phyloP scores from a whole-genome alignment of 495 filamentous ascomycete species.

The Penicillium mononematosum region DNA sequence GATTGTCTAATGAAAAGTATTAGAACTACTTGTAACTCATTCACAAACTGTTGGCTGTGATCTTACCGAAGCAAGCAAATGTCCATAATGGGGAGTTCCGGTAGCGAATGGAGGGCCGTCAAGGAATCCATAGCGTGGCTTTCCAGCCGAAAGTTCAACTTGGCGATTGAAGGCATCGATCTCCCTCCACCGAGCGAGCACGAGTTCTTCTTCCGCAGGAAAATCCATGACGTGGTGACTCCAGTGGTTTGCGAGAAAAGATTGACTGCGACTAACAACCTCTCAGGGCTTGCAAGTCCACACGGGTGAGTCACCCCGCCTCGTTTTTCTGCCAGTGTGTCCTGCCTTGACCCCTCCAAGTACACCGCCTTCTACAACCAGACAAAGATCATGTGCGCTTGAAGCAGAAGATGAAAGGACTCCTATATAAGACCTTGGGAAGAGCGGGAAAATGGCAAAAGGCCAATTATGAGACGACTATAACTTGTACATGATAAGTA shows the following conservation, averaged over 20 bases:
- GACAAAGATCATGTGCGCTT: background rate
- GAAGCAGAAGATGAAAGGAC: background rate
- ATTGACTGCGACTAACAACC: constrained; percentile 2
- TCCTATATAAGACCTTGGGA: background rate
- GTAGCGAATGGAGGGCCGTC: constrained; percentile 65
- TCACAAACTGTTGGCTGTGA: too few relatives aligned
- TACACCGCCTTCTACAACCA: constrained; percentile 17
- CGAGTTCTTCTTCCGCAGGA: constrained; percentile 80
- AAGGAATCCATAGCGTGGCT: constrained; percentile 67
- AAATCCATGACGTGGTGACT: constrained; percentile 81
- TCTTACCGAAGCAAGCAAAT: constrained; percentile 73
- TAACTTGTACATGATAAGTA: background rate
- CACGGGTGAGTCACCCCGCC: constrained; percentile 18
- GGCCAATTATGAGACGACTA: background rate
- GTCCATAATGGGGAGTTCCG: constrained; percentile 91
- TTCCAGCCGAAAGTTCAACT: constrained; percentile 69
- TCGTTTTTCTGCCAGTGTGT: constrained; percentile 29
- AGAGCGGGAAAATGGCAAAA: background rate
- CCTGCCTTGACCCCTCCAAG: constrained; percentile 9
- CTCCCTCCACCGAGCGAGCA: constrained; percentile 80
- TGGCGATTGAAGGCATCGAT: constrained; percentile 84
- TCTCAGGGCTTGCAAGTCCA: constrained; percentile 2
- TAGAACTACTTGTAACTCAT: background rate
- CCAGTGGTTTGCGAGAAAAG: constrained; percentile 24
- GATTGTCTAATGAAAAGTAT: constrained; percentile 57